Conservation (phyloP, 225 moss, liverwort and hornwort genomes). For the Lunularia cruciata region DNA sequence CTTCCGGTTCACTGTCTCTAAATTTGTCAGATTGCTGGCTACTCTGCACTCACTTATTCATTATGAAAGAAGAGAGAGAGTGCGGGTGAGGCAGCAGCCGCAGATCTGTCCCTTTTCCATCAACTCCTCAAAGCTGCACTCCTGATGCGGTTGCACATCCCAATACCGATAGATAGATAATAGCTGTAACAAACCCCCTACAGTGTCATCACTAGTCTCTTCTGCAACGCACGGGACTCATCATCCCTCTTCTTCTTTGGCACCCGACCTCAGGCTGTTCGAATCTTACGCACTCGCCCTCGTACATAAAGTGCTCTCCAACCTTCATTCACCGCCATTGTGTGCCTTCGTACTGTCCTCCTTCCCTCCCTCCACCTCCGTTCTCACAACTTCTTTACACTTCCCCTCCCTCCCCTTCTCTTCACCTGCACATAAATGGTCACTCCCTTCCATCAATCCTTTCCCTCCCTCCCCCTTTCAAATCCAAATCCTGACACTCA, state of each 20-base stretch:
- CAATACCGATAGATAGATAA: slow-evolving; percentile 10
- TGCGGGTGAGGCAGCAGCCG: slow-evolving; percentile 5
- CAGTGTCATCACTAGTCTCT: slow-evolving; percentile 14
- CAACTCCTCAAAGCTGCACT: slow-evolving; percentile 4
- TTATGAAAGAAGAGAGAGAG: slow-evolving; percentile 13
- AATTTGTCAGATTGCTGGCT: slow-evolving; percentile 13
- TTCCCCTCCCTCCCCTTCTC: not conserved
- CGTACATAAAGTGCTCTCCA: slow-evolving; percentile 11
- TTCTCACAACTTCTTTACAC: not conserved
- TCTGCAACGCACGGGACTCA: slow-evolving; percentile 11
- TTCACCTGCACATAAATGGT: not conserved
- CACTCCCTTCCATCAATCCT: not conserved
- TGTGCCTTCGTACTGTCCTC: slow-evolving; percentile 2
- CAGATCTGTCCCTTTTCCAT: slow-evolving; percentile 10
- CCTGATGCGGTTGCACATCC: slow-evolving; percentile 10
- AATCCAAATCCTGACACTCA: not conserved
- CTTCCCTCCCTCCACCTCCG: not conserved
- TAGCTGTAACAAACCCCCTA: slow-evolving; percentile 14
- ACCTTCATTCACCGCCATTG: slow-evolving; percentile 16
- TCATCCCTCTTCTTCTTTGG: slow-evolving; percentile 9
- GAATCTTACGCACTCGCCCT: slow-evolving; percentile 13
- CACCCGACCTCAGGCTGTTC: slow-evolving; percentile 13
- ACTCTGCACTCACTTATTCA: slow-evolving; percentile 6
- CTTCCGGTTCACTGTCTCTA: slow-evolving; percentile 7
- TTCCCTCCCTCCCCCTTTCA: not conserved